Evolutionary conservation across 78 protist species (phyloP), one percentile per base, ranked within the genome.

Genomic region (Pigoraptor vietnamica): DNA sequence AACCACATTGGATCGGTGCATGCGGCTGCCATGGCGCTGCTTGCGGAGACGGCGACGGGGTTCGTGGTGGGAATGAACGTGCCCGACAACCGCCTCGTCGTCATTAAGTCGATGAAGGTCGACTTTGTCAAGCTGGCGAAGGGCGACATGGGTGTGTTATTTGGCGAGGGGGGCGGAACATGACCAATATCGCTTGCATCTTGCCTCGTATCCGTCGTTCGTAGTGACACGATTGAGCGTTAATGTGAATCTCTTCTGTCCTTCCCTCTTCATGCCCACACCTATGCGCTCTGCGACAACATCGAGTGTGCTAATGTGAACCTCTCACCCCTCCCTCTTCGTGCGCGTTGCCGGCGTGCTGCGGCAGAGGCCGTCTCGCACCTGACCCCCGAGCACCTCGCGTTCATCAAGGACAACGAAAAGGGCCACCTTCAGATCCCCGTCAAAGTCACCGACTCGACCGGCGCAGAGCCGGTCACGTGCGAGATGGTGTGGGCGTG

Each of bases 1-100:
- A 84, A 84, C 88, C 88, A 84, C 88, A 84, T 84, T 36, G 37
- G 37, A 2, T 2, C n/a, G n/a, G 48, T 84, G n/a, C 88, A 84
- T 36, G 88, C 88, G 2, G 88, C 88, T 2, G 88, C 88, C 2
- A 84, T 84, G 88, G 88, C 88, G 88, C 88, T 84, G 88, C 88
- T 84, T 35, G 88, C 88, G n/a, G 88, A 84, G 37, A 84, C 88
- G 2, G 88, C 88, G 48, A 84, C 88, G 2, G 88, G 88, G 36
- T 84, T 84, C 14, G 88, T 84, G 37, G 88, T 84, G 2, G 88
- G 88, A 2, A 84, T 84, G n/a, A 21, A 2, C n/a, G n/a, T 84
- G n/a, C 88, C 88, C 48, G 88, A 84, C 88, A 14, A 84, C 88
- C 2, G 14, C n/a, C 88, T 84, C 2, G 24, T 14, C n/a, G n/a